These are phyloP conservation scores for Coemansia sp. DNA, from an alignment of 192 early-diverging fungal genomes.

Conservation along the genomic window DNA sequence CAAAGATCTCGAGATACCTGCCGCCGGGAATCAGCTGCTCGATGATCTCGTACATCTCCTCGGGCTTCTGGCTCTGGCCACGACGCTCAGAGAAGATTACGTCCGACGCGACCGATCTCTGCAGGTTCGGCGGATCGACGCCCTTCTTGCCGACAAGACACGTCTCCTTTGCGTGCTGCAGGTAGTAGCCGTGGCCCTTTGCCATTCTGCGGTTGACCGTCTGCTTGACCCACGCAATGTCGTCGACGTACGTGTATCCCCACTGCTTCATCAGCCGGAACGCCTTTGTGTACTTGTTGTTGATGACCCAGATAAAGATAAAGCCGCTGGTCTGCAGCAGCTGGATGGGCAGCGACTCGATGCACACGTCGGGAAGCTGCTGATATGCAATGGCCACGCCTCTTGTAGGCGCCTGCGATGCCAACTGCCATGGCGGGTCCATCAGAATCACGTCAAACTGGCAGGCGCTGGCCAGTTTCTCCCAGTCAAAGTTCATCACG, in stretches of 20 bases:
- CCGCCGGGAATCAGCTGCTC: constrained; percentile 91
- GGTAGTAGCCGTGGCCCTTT: constrained; percentile 95
- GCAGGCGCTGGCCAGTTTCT: constrained; percentile 71
- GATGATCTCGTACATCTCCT: constrained; percentile 93
- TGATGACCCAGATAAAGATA: constrained; percentile 98
- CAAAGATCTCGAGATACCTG: constrained; percentile 93
- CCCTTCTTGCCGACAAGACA: constrained; percentile 94
- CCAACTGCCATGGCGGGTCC: constrained; percentile 98
- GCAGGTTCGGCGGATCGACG: constrained; percentile 69
- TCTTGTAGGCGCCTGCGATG: constrained; percentile 88
- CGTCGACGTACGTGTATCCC: constrained; percentile 94
- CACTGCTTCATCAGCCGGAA: constrained; percentile 94
- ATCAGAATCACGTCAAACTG: constrained; percentile 95
- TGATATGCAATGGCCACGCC: constrained; percentile 94
- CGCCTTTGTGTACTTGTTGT: constrained; percentile 95
- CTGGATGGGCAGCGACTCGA: constrained; percentile 86
- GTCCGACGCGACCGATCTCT: constrained; percentile 78
- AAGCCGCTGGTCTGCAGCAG: constrained; percentile 87
- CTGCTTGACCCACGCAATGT: constrained; percentile 97
- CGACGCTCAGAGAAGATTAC: constrained; percentile 92
- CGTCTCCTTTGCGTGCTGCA: constrained; percentile 97
- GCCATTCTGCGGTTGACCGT: constrained; percentile 96
- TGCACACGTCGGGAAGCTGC: constrained; percentile 91
- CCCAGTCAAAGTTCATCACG: constrained; percentile 96
- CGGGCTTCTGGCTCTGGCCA: constrained; percentile 96